Conservation (phyloP, 1,139 yeast genomes). For the Saccharomyces hybrid region DNA sequence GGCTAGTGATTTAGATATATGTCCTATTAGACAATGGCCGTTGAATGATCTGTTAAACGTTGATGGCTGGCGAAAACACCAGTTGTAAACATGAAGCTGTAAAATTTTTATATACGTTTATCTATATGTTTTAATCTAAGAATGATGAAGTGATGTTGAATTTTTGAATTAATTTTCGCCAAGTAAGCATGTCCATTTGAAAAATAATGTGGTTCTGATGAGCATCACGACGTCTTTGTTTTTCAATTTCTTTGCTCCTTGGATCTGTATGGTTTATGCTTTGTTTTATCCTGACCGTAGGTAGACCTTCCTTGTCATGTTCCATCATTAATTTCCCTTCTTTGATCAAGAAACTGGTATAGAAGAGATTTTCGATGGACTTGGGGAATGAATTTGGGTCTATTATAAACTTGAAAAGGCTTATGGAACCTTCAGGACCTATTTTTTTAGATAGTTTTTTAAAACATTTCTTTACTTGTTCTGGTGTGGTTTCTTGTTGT, state of each 20-base stretch:
- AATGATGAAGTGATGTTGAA: constrained; percentile 49
- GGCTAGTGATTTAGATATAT: constrained; percentile 44
- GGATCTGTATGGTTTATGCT: constrained; percentile 16
- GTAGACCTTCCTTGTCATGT: constrained; percentile 34
- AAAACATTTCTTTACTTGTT: constrained; percentile 47
- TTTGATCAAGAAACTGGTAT: constrained; percentile 67
- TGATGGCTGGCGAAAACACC: constrained; percentile 43
- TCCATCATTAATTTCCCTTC: constrained; percentile 57
- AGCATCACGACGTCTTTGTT: constrained; percentile 26
- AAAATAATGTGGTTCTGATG: constrained; percentile 58
- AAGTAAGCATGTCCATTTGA: constrained; percentile 56
- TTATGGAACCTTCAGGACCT: constrained; percentile 37
- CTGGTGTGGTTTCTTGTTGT: constrained; percentile 51
- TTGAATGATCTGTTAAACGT: constrained; percentile 41
- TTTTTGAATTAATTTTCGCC: constrained; percentile 47
- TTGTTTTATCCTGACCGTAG: constrained; percentile 9
- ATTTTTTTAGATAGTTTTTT: constrained; percentile 33
- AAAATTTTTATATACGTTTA: not conserved
- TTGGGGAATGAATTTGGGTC: constrained; percentile 73
- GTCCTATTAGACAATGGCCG: constrained; percentile 74
- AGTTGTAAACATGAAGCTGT: not conserved
- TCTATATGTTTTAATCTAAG: constrained; percentile 35
- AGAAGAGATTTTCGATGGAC: constrained; percentile 76
- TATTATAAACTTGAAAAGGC: constrained; percentile 57
- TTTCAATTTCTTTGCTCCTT: constrained; percentile 22